Evolutionary conservation across 2,329 filamentous ascomycete genomes (phyloP), one percentile per base, ranked within the genome.

Genomic region (Fusarium sp.): DNA sequence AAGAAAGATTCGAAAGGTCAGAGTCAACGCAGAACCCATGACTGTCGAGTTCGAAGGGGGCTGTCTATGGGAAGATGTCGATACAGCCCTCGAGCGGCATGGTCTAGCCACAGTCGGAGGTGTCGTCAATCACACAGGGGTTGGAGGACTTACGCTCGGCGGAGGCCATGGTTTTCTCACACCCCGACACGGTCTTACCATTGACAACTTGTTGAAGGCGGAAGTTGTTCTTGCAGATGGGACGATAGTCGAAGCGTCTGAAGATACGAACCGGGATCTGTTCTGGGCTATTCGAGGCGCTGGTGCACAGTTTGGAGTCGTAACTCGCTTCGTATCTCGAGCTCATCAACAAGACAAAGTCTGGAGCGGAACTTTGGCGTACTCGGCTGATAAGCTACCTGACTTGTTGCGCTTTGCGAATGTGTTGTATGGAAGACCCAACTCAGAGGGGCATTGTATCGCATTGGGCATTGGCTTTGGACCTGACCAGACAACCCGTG

Each of bases 101-200:
- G 84, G 84, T 0, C 83, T 91, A 1, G 89, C 88, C 5, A 88
- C 88, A 5, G 89, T 91, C 0, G 89, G 89, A 9, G 89, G 89
- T 3, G 90, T 89, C 0, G 89, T 91, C 12, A 89, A 89, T 60
- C 87, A 91, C 72, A 91, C 89, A 2, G 90, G 90, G 8, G 86
- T 91, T 14, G 89, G 88, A 6, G 90, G 88, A 0, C 80, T 91
- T 20, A 86, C 86, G 0, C 75, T 91, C 0, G 89, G 89, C 1
- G 89, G 89, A 34, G 89, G 89, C 2, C 88, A 89, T 74, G 89
- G 90, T 6, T 88, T 86, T 79, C 81, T 92, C 8, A 87, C 84
- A 22, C 86, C 87, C 1, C 81, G 82, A 24, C 82, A 89, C 60
- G 91, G 90, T 0, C 83, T 91, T 9, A 78, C 81, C 5, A 79